Evolutionary conservation across 805 yeast genomes (phyloP).

Genomic region (Hanseniaspora occidentalis): DNA sequence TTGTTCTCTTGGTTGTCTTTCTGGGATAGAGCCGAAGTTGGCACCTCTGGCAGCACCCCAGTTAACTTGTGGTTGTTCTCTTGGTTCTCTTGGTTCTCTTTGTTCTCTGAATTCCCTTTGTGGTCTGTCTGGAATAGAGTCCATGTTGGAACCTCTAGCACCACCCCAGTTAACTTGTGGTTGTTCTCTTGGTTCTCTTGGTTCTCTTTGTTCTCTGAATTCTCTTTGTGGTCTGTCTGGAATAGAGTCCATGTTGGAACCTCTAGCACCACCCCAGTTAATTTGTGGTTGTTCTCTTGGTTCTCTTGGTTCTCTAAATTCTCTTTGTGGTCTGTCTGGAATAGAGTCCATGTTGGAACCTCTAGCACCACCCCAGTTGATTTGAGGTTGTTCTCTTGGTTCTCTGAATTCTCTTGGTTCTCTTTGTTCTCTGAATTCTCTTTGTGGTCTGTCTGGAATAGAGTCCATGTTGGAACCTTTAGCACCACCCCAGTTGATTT

Average conservation of each 20-base stretch:
- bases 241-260: slow-evolving; percentile 22
- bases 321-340: slow-evolving; percentile 17
- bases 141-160: slow-evolving; percentile 35
- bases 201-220: slow-evolving; percentile 17
- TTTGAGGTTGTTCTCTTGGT: slow-evolving; percentile 1
- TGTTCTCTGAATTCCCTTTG: slow-evolving; percentile 17
- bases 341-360: slow-evolving; percentile 15
- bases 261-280: slow-evolving; percentile 42
- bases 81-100: slow-evolving; percentile 12
- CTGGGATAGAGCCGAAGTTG: slow-evolving; percentile 16
- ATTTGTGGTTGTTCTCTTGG: slow-evolving; percentile 15
- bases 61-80: slow-evolving; percentile 46
- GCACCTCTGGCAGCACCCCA: slow-evolving; percentile 39
- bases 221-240: slow-evolving; percentile 17
- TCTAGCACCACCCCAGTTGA: slow-evolving; percentile 32
- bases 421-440: slow-evolving; percentile 14
- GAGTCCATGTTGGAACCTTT: slow-evolving; percentile 1
- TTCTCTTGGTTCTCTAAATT: slow-evolving; percentile 15
- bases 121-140: slow-evolving; percentile 17
- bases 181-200: slow-evolving; percentile 24
- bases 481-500: slow-evolving; percentile 9
- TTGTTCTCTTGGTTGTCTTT: slow-evolving; percentile 17
- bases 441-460: slow-evolving; percentile 11
- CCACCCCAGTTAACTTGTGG: slow-evolving; percentile 37
- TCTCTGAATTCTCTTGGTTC: slow-evolving; percentile 12